Base-by-base conservation (phyloP, 2,329 filamentous ascomycete genomes). In the Fusarium annulatum region DNA sequence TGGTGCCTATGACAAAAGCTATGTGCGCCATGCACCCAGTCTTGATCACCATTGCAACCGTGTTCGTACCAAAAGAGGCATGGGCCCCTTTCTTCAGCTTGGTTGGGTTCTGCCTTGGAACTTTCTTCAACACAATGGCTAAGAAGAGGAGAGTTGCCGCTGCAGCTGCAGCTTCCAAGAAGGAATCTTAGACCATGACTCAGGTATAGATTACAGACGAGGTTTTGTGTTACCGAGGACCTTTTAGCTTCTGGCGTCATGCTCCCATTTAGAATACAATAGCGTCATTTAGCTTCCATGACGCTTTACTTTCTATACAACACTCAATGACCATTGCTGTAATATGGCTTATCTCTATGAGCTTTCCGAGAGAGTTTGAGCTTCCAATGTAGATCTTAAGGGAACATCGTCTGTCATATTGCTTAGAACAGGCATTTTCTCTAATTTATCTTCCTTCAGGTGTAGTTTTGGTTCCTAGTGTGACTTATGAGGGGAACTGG, bases 81-180 rank as follows among this genome's bases (percentile, higher is more conserved):
- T 66, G 39, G 45, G 57, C 61, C 2, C 58, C 58, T 16, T 64
- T 66, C 46, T 66, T 66, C 26, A 66, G 63, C n/a, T 33, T 65
- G 42, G 38, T 66, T 41, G 63, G 63, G 12, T 66, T 66, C n/a
- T 65, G 48, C 4, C 28, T 66, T 3, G 62, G 63, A 33, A 66
- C 63, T 4, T 66, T 58, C 19, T 66, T 66, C 15, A 66, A 66
- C 51, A 66, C 63, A 9, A 21, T 66, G 42, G 63, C 63, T 1
- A 66, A 66, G 61, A 66, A 58, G 49, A 66, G 63, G 28, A 58
- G 42, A 26, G 61, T 33, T 26, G 63, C 63, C 15, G 63, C 60
- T 3, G 60, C 61, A 5, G 49, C 61, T 88, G 51, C 51, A 2
- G 51, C 51, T 41, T 55, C 51, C 14, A 39, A 55, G 51, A 55